A percentile compares a stretch with the other conserved stretches of the same genome.
Conservation (phyloP, 2,329 filamentous ascomycete genomes). For the Verticillium nonalfalfae region DNA sequence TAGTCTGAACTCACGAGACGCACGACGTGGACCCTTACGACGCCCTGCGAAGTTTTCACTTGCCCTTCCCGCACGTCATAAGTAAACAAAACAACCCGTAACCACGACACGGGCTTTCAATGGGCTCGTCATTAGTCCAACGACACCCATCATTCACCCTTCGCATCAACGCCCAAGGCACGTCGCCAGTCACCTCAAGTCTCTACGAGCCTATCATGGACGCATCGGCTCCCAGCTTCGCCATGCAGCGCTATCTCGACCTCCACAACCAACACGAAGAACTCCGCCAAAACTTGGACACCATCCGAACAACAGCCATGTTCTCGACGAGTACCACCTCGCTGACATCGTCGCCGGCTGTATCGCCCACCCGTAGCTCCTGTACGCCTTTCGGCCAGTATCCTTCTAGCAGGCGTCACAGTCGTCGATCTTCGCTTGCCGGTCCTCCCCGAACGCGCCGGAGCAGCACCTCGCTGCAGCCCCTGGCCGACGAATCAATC, state of each 20-base stretch:
- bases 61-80: background rate
- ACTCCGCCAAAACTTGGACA: conserved; percentile 43
- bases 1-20: background rate
- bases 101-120: conserved; percentile 3
- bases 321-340: conserved; percentile 22
- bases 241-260: conserved; percentile 47
- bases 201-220: conserved; percentile 3
- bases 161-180: conserved; percentile 6
- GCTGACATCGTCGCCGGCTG: conserved; percentile 44
- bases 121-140: conserved; percentile 11
- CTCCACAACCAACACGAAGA: conserved; percentile 49
- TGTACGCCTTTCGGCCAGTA: conserved; percentile 21
- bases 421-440: conserved; percentile 30
- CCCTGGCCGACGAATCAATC: conserved; percentile 33
- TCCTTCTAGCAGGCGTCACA: conserved; percentile 27
- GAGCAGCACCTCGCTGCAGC: conserved; percentile 2
- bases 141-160: conserved; percentile 12
- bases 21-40: conserved; percentile 1
- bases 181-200: conserved; percentile 6
- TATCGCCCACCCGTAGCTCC: conserved; percentile 54
- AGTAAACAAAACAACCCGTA: background rate
- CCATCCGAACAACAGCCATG: conserved; percentile 36
- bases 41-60: background rate
- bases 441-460: conserved; percentile 9
- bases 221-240: conserved; percentile 35